Percentiles rank a stretch among this genome's conserved stretches.
phyloP scores from a whole-genome alignment of 257 asterid genomes.

The Lithospermum erythrorhizon region DNA sequence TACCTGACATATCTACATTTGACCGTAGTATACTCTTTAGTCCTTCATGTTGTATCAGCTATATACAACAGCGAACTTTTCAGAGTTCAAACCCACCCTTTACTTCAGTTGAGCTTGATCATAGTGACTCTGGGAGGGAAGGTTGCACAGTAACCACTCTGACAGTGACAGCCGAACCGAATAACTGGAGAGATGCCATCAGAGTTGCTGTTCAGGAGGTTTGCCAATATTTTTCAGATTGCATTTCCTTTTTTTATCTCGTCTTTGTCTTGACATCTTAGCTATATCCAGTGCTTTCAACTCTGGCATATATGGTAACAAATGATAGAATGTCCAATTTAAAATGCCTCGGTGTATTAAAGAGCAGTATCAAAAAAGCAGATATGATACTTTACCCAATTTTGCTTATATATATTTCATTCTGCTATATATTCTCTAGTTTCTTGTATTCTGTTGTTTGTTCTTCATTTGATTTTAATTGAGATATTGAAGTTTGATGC shows the following conservation, averaged over 20 bases:
- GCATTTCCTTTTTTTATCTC: constrained; percentile 1
- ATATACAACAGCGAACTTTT: constrained; percentile 19
- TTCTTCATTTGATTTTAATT: not conserved
- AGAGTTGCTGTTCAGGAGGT: constrained; percentile 99
- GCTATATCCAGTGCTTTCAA: not conserved
- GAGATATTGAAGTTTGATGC: constrained; percentile 7
- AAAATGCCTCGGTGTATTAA: not conserved
- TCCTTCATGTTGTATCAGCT: not conserved
- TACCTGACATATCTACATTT: not conserved
- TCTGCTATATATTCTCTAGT: not conserved
- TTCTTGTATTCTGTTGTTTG: not conserved
- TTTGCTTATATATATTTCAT: no score
- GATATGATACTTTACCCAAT: no score
- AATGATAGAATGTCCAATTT: no score
- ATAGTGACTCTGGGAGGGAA: constrained; percentile 99
- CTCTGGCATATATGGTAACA: not conserved
- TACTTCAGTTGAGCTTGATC: constrained; percentile 95
- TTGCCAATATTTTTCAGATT: constrained; percentile 19
- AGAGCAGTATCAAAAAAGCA: no score
- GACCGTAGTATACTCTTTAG: not conserved
- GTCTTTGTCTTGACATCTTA: not conserved
- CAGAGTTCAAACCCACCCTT: constrained; percentile 99
- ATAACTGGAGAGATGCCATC: constrained; percentile 87
- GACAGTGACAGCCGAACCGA: constrained; percentile 92
- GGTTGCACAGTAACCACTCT: constrained; percentile 98